A percentile compares a stretch with the other conserved stretches of the same genome.
These are phyloP conservation scores for Andalucia godoyi DNA, from an alignment of 78 protist species.

Conservation along the genomic window DNA sequence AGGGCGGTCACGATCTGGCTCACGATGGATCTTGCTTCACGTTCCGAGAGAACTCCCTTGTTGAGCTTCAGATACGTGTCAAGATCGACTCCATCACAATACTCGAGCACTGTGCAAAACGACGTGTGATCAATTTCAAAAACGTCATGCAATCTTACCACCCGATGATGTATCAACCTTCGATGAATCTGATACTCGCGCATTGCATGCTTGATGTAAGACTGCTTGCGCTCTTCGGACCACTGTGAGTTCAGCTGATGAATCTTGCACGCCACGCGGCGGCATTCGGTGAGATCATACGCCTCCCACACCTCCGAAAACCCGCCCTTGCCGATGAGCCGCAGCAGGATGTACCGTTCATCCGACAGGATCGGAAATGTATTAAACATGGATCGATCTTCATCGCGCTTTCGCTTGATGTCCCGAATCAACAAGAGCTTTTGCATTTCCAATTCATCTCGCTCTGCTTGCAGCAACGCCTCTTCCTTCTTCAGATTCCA, in stretches of 20 bases:
- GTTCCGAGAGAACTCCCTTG: conserved; percentile 28
- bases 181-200: conserved; percentile 72
- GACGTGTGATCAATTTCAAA: conserved; percentile 17
- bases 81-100: conserved; percentile 50
- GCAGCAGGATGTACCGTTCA: conserved; percentile 49
- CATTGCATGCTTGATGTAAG: conserved; percentile 47
- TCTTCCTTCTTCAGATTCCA: neutral
- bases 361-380: neutral
- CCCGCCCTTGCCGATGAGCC: conserved; percentile 77
- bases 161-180: conserved; percentile 28
- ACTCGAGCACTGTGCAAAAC: conserved; percentile 71
- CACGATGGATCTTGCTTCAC: conserved; percentile 40
- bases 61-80: conserved; percentile 30
- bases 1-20: conserved; percentile 52
- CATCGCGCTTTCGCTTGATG: neutral
- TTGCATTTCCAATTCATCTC: neutral
- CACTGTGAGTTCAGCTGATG: conserved; percentile 63
- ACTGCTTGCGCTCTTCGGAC: conserved; percentile 33
- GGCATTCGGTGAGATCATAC: conserved; percentile 32
- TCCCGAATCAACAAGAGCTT: neutral
- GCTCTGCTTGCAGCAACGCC: neutral
- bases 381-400: neutral
- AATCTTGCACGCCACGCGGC: conserved; percentile 77
- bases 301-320: conserved; percentile 78
- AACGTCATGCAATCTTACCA: conserved; percentile 56